A percentile compares a stretch with the other conserved stretches of the same genome.
phyloP scores from a whole-genome alignment of 2,329 filamentous ascomycete species.

The Beauveria sp. region DNA sequence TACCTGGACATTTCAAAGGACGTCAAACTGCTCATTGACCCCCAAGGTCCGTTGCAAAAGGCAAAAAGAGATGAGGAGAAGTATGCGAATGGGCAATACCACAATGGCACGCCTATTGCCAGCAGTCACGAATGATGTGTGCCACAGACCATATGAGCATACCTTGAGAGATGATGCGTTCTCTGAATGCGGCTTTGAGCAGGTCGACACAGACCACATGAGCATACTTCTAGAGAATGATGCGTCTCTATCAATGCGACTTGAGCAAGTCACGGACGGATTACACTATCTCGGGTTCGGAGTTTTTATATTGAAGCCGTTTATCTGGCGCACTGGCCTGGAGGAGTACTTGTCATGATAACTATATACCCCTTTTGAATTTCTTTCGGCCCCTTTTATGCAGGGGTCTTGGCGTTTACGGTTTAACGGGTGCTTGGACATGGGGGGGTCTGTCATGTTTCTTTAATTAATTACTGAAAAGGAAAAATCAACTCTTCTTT shows the following conservation, averaged over 20 bases:
- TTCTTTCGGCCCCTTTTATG: not conserved
- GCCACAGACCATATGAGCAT: not conserved
- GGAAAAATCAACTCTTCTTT: not conserved
- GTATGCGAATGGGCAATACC: not conserved
- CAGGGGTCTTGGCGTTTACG: not conserved
- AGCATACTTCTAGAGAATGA: not conserved
- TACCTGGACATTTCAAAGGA: conserved; percentile 41
- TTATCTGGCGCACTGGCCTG: not conserved
- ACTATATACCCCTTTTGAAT: not conserved
- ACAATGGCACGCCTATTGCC: not conserved
- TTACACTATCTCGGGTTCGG: not conserved
- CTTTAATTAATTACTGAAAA: not conserved
- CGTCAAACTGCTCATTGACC: conserved; percentile 38
- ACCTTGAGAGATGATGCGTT: not conserved
- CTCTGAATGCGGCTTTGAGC: no score
- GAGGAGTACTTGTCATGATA: not conserved
- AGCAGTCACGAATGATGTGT: not conserved
- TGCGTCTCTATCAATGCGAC: not conserved
- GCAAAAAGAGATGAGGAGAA: not conserved
- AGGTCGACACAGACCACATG: not conserved
- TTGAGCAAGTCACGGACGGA: not conserved
- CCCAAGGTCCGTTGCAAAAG: not conserved
- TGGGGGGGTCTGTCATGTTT: not conserved
- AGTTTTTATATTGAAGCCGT: not conserved
- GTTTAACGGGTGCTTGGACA: not conserved